These are phyloP conservation scores for Naegleria gruberi DNA, from an alignment of 208 protist genomes.

Conservation along the genomic window DNA sequence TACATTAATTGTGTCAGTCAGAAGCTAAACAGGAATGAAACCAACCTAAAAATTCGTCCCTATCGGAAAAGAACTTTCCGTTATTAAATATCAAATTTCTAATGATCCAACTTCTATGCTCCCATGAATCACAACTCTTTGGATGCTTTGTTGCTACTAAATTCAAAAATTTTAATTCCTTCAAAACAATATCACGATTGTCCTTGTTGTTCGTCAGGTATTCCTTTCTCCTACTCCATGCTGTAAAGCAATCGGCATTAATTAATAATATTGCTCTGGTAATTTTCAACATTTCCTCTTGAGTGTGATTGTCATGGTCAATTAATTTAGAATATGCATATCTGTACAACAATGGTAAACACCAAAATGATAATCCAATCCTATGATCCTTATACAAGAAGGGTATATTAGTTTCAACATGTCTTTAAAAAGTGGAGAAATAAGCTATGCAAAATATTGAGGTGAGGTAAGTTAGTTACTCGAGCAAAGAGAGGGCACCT, in stretches of 20 bases:
- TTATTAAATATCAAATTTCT: slow-evolving; percentile 7
- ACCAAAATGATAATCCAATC: slow-evolving; percentile 5
- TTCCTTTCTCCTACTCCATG: slow-evolving; percentile 29
- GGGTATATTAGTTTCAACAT: neutral
- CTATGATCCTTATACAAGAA: neutral
- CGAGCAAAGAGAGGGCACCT: no score
- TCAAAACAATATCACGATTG: neutral
- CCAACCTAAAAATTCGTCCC: neutral
- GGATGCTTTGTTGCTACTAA: slow-evolving; percentile 43
- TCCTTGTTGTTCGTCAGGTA: neutral
- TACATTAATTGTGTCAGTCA: neutral
- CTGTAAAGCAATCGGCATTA: slow-evolving; percentile 34
- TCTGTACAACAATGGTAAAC: neutral
- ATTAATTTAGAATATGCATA: neutral
- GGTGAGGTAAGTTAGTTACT: no score
- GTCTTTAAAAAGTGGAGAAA: no score
- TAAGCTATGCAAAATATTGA: no score
- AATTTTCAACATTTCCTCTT: neutral
- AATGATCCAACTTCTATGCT: slow-evolving; percentile 35
- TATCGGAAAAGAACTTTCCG: neutral
- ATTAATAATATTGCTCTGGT: slow-evolving; percentile 29
- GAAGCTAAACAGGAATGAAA: neutral
- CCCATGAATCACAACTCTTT: slow-evolving; percentile 46
- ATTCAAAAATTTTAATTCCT: slow-evolving; percentile 37
- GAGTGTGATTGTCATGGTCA: neutral